phyloP scores from a whole-genome alignment of 2,329 filamentous ascomycete species.

The Xylaria sp. region DNA sequence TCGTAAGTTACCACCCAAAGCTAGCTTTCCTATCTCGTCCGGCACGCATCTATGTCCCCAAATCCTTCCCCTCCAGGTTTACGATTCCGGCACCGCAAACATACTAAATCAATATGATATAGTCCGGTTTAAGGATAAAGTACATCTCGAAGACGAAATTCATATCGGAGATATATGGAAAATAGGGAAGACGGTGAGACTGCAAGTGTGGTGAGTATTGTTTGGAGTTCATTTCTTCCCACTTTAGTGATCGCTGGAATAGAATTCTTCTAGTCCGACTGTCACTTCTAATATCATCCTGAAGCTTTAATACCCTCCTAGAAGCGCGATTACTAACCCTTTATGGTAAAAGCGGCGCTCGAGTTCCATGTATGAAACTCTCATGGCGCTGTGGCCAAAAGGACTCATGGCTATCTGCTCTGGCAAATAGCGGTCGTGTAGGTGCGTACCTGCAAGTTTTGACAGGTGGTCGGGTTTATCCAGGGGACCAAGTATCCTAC shows the following conservation, averaged over 20 bases:
- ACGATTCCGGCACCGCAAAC: neutral
- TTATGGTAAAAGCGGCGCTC: constrained; percentile 30
- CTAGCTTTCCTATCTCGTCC: neutral
- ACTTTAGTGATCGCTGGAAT: neutral
- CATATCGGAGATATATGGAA: constrained; percentile 42
- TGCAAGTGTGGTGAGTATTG: constrained; percentile 36
- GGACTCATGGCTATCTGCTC: constrained; percentile 38
- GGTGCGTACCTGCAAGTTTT: constrained; percentile 41
- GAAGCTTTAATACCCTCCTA: neutral
- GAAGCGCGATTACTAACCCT: neutral
- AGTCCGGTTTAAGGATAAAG: constrained; percentile 33
- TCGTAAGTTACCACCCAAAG: constrained; percentile 11
- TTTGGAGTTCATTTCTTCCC: neutral
- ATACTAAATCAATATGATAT: neutral
- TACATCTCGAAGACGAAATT: constrained; percentile 37
- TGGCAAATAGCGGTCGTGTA: constrained; percentile 38
- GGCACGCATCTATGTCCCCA: neutral
- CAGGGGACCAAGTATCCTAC: constrained; percentile 36
- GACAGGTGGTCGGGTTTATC: constrained; percentile 36
- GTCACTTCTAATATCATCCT: neutral
- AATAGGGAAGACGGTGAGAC: constrained; percentile 37
- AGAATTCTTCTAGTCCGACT: neutral
- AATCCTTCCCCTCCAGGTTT: neutral
- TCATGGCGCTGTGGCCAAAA: constrained; percentile 43
- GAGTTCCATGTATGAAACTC: constrained; percentile 42